Evolutionary conservation across 441 rosid genomes (phyloP), one percentile per base, ranked within the genome.

Genomic region (Adansonia gregorii): DNA sequence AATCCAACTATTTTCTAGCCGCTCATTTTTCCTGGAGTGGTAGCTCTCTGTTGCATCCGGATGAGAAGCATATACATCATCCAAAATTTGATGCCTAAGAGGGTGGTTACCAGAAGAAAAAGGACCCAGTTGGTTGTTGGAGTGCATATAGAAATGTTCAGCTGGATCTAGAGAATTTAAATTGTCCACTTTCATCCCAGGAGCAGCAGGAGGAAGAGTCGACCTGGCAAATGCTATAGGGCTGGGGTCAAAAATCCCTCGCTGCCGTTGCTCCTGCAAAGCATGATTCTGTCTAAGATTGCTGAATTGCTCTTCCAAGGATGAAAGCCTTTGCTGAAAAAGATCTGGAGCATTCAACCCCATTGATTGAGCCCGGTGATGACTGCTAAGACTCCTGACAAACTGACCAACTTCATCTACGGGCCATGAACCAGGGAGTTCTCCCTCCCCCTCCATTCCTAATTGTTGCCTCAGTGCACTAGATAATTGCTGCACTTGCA

Each of bases 361-460:
- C 51, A 81, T 73, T 65, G 87, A 64, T 6, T 80, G 85, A 71
- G 81, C 76, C 66, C 75, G 80, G 55, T 81, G 84, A 74, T 77
- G 78, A 49, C 76, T 73, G 46, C 78, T 54, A 74, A 77, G 71
- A 78, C 64, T 77, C 81, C 87, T 84, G 43, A 76, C 43, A 81
- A 83, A 78, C 73, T 79, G 85, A 76, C 76, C 86, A 66, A 35
- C 60, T 67, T 85, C 88, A 75, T 85, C 85, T 59, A 67, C 78
- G 3, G 79, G 78, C 90, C 85, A 81, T n/a, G 61, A 31, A 22
- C 76, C 65, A 65, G 66, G 52, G 35, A 66, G 39, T 43, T 73
- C 83, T n/a, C 86, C 75, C 48, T 83, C 88, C 54, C 72, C 84
- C 66, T 84, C 88, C 76, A 81, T 67, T 15, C 73, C 84, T 61